Conservation (phyloP, 2,329 filamentous ascomycete species). For the Aquanectria penicillioides region DNA sequence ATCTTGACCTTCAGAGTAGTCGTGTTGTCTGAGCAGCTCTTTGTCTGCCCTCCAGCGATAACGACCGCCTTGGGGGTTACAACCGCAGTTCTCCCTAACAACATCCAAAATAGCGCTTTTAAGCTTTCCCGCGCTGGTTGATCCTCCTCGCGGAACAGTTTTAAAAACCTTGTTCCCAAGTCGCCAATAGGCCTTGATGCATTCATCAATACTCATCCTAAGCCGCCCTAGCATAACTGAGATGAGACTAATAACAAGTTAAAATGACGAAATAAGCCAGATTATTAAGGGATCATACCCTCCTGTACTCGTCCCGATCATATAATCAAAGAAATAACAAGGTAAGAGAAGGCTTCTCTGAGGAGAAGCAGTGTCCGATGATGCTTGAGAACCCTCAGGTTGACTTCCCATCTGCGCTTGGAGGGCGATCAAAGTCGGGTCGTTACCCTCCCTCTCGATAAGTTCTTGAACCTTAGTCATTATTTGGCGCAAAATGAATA, state of each 20-base stretch:
- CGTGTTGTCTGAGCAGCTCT: background rate
- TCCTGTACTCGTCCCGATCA: slow-evolving; percentile 5
- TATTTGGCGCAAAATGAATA: background rate
- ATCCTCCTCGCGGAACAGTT: background rate
- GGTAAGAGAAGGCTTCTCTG: background rate
- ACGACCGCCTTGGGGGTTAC: background rate
- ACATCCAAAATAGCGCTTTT: background rate
- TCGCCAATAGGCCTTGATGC: background rate
- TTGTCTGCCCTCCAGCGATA: background rate
- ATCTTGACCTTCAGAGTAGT: background rate
- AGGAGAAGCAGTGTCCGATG: background rate
- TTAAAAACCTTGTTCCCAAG: background rate
- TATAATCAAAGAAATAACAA: slow-evolving; percentile 6
- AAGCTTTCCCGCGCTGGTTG: background rate
- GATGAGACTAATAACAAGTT: background rate
- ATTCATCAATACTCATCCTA: background rate
- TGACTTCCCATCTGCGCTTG: background rate
- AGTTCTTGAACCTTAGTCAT: background rate
- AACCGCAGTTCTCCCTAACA: background rate
- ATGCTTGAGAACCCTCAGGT: background rate
- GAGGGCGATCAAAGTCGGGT: background rate
- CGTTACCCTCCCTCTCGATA: background rate
- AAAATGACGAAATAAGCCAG: background rate
- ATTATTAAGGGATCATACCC: background rate
- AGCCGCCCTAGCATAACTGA: background rate